These are phyloP conservation scores for Zelopaecilomyces penicillatus DNA, from an alignment of 2,329 filamentous ascomycete genomes.

Conservation along the genomic window DNA sequence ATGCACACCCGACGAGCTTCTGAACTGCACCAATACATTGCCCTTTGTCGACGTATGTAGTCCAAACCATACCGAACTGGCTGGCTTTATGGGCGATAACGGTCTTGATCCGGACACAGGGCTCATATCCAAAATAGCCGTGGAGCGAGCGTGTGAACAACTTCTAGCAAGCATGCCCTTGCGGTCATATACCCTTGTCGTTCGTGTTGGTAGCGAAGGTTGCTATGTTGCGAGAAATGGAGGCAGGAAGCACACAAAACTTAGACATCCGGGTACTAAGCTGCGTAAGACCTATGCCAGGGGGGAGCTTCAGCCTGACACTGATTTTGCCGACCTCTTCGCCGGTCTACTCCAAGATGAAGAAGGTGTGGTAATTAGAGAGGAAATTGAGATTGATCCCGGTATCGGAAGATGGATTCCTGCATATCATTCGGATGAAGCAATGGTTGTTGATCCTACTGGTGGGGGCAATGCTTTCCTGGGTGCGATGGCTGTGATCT, in stretches of 20 bases:
- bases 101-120: conserved; percentile 48
- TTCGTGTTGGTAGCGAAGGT: conserved; percentile 64
- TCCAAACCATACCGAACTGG: conserved; percentile 87
- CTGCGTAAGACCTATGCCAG: conserved; percentile 34
- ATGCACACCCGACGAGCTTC: conserved; percentile 61
- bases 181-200: conserved; percentile 56
- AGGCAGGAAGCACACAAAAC: conserved; percentile 36
- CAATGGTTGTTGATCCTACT: conserved; percentile 77
- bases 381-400: conserved; percentile 54
- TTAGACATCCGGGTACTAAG: conserved; percentile 18
- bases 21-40: conserved; percentile 56
- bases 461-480: conserved; percentile 91
- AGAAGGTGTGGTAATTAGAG: conserved; percentile 44
- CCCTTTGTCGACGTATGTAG: conserved; percentile 55
- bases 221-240: conserved; percentile 57
- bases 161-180: conserved; percentile 56
- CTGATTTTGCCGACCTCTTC: conserved; percentile 55
- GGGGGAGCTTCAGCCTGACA: conserved; percentile 49
- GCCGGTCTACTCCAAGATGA: conserved; percentile 48
- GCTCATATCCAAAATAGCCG: conserved; percentile 40
- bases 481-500: conserved; percentile 47
- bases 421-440: conserved; percentile 53
- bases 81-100: conserved; percentile 65
- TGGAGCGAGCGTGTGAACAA: conserved; percentile 55
- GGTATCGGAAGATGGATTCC: conserved; percentile 68